phyloP scores from a whole-genome alignment of 2,329 filamentous ascomycete genomes.

The Ophiobolus disseminans region DNA sequence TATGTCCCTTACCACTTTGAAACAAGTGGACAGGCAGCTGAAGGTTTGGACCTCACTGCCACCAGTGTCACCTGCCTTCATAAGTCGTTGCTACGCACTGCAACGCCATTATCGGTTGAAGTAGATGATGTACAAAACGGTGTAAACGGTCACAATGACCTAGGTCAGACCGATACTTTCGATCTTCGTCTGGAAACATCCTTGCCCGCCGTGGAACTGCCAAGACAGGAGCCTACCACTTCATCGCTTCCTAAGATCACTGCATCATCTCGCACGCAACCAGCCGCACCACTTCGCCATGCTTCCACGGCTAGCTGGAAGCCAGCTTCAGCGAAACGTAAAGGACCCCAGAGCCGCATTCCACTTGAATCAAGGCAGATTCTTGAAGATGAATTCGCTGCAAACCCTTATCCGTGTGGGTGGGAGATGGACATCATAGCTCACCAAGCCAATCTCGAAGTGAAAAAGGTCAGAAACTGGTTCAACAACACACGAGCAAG shows the following conservation, averaged over 20 bases:
- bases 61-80: background rate
- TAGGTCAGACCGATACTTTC: too few relatives aligned
- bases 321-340: conserved; percentile 44
- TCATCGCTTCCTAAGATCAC: too few relatives aligned
- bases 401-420: conserved; percentile 44
- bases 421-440: conserved; percentile 49
- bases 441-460: conserved; percentile 45
- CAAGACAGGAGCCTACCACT: background rate
- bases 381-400: conserved; percentile 44
- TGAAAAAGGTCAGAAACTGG: conserved; percentile 46
- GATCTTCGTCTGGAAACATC: too few relatives aligned
- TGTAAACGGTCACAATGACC: too few relatives aligned
- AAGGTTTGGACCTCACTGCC: background rate
- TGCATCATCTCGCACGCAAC: too few relatives aligned
- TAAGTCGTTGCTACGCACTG: too few relatives aligned
- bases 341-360: conserved; percentile 41
- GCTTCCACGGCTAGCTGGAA: conserved; percentile 28
- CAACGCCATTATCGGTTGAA: too few relatives aligned
- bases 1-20: background rate
- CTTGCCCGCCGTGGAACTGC: background rate
- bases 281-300: conserved; percentile 15
- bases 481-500: conserved; percentile 46
- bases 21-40: background rate
- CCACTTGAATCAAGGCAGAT: conserved; percentile 42
- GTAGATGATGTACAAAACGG: too few relatives aligned